These are phyloP conservation scores for Phytophthora aleatoria DNA, from an alignment of 352 stramenopile species.

Conservation along the genomic window DNA sequence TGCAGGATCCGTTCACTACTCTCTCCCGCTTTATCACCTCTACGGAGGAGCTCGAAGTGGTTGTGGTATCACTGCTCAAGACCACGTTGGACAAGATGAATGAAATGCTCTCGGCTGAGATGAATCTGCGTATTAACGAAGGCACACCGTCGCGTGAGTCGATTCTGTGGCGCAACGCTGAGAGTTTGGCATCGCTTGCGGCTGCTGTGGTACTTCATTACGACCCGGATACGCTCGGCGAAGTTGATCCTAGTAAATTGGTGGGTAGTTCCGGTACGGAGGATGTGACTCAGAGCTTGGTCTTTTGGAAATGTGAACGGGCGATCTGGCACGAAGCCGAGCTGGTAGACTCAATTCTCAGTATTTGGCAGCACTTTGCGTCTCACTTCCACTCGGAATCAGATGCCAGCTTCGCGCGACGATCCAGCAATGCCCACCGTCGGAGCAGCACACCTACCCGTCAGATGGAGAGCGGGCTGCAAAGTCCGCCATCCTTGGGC, in stretches of 20 bases:
- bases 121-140: constrained; percentile 66
- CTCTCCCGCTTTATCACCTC: constrained; percentile 71
- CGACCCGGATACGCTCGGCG: constrained; percentile 71
- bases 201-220: constrained; percentile 85
- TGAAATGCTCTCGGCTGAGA: constrained; percentile 70
- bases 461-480: constrained; percentile 36
- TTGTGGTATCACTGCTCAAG: constrained; percentile 77
- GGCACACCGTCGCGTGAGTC: constrained; percentile 72
- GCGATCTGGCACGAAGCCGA: constrained; percentile 79
- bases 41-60: constrained; percentile 62
- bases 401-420: constrained; percentile 77
- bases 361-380: constrained; percentile 83
- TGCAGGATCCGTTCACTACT: constrained; percentile 80
- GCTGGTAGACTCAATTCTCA: constrained; percentile 74
- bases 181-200: constrained; percentile 73
- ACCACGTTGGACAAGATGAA: constrained; percentile 81
- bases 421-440: constrained; percentile 52
- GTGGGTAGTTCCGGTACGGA: constrained; percentile 16
- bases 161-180: constrained; percentile 79
- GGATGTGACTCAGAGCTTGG: constrained; percentile 33
- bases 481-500: constrained; percentile 51
- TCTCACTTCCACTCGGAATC: constrained; percentile 73
- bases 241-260: constrained; percentile 50
- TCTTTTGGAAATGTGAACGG: constrained; percentile 83
- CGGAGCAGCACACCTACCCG: constrained; percentile 27